phyloP scores from a whole-genome alignment of 1,284 basidiomycete genomes.

The Trichosporon faecale region DNA sequence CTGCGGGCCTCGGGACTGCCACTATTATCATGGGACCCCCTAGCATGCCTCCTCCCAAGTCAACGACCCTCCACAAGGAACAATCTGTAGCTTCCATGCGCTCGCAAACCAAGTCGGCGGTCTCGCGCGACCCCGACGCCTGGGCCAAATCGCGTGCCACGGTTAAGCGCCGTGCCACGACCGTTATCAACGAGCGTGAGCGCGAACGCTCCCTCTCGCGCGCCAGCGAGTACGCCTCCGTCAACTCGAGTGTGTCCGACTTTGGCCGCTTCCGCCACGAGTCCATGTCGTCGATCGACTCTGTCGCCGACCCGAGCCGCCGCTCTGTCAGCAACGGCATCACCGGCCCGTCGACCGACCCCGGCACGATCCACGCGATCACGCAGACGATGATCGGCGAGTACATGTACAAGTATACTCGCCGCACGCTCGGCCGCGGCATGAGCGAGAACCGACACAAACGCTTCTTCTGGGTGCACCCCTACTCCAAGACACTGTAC shows the following conservation, averaged over 20 bases:
- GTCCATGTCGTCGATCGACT: constrained; percentile 44
- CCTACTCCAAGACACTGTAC: constrained; percentile 95
- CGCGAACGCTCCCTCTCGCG: constrained; percentile 16
- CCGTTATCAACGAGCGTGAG: constrained; percentile 21
- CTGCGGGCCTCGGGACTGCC: constrained; percentile 52
- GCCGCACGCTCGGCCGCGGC: constrained; percentile 84
- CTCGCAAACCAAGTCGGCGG: constrained; percentile 20
- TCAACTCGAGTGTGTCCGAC: constrained; percentile 33
- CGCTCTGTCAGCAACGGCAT: constrained; percentile 9
- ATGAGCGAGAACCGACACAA: constrained; percentile 86
- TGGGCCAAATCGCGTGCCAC: constrained; percentile 44
- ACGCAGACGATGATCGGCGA: constrained; percentile 99
- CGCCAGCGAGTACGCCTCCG: constrained; percentile 32
- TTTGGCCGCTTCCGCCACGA: constrained; percentile 34
- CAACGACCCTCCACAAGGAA: constrained; percentile 2
- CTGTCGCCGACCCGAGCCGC: constrained; percentile 22
- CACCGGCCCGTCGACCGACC: constrained; percentile 65
- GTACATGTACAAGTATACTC: constrained; percentile 96
- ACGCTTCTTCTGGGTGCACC: constrained; percentile 99
- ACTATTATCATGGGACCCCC: constrained; percentile 62
- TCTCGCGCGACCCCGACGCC: constrained; percentile 51
- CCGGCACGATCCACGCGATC: constrained; percentile 85
- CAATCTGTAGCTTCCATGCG: constrained; percentile 56
- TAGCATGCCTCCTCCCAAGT: constrained; percentile 64
- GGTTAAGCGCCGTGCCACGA: constrained; percentile 39